Conservation (phyloP, 2,329 filamentous ascomycete genomes). For the Colletotrichum sp. region DNA sequence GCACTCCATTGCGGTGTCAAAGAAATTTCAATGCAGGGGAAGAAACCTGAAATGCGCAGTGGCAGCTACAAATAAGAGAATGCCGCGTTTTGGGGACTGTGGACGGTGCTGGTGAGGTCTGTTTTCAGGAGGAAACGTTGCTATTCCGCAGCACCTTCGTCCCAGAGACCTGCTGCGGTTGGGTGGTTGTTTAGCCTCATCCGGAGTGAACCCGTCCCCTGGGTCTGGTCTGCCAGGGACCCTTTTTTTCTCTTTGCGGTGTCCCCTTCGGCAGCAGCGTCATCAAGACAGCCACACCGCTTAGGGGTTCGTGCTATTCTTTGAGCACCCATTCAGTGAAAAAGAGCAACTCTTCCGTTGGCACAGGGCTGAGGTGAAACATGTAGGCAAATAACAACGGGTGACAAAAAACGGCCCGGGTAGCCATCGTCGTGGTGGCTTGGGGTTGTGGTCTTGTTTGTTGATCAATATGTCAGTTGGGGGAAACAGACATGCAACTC, state of each 20-base stretch:
- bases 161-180: constrained; percentile 1
- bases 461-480: not conserved
- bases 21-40: constrained; percentile 1
- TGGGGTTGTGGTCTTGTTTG: not conserved
- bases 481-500: not conserved
- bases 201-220: not conserved
- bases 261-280: not conserved
- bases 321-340: not conserved
- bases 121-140: not conserved
- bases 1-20: constrained; percentile 5
- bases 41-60: not conserved
- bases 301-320: not conserved
- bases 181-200: constrained; percentile 19
- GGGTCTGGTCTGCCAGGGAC: not conserved
- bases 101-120: constrained; percentile 4
- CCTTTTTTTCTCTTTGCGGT: not conserved
- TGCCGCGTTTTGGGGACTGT: not conserved
- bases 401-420: not conserved
- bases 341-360: not conserved
- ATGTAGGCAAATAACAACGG: not conserved
- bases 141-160: not conserved
- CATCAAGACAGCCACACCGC: constrained; percentile 2
- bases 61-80: not conserved
- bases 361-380: constrained; percentile 2
- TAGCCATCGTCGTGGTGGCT: not conserved